Evolutionary conservation across 331 rosid species (phyloP).

Genomic region (Pyrus hybrid): DNA sequence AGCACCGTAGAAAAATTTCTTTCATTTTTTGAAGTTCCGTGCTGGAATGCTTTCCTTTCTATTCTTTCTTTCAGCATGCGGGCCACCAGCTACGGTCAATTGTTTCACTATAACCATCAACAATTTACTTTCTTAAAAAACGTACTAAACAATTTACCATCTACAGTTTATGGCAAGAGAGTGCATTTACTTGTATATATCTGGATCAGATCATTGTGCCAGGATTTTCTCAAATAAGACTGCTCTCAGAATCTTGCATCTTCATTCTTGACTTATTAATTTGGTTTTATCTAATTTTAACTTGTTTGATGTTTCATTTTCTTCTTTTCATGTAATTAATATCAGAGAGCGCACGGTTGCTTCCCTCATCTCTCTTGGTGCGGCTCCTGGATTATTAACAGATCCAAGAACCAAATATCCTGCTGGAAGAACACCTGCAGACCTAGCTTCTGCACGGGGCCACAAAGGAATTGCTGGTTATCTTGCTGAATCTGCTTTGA

Average conservation of each 20-base stretch:
- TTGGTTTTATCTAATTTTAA: not conserved
- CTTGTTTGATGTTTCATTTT: not conserved
- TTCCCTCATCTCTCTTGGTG: constrained; percentile 65
- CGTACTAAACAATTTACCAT: no score
- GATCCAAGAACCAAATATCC: constrained; percentile 66
- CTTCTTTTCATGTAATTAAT: not conserved
- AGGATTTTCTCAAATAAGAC: not conserved
- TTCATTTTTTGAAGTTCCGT: not conserved
- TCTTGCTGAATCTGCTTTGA: constrained; percentile 62
- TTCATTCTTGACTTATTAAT: not conserved
- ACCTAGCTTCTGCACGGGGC: constrained; percentile 68
- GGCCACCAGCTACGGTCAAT: not conserved
- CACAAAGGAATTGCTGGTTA: constrained; percentile 92
- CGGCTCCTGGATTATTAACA: constrained; percentile 66
- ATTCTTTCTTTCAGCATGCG: not conserved
- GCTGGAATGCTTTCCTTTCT: not conserved
- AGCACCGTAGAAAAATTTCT: constrained; percentile 9
- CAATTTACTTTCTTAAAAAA: not conserved
- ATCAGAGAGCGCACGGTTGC: constrained; percentile 72
- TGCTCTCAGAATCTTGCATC: not conserved
- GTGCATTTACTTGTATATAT: not conserved
- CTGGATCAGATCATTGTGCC: not conserved
- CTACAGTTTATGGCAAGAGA: not conserved
- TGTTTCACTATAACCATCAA: not conserved
- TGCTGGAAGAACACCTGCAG: constrained; percentile 77